Base-by-base conservation (phyloP, 176 grass and related monocot genomes). In the Musa acuminata region DNA sequence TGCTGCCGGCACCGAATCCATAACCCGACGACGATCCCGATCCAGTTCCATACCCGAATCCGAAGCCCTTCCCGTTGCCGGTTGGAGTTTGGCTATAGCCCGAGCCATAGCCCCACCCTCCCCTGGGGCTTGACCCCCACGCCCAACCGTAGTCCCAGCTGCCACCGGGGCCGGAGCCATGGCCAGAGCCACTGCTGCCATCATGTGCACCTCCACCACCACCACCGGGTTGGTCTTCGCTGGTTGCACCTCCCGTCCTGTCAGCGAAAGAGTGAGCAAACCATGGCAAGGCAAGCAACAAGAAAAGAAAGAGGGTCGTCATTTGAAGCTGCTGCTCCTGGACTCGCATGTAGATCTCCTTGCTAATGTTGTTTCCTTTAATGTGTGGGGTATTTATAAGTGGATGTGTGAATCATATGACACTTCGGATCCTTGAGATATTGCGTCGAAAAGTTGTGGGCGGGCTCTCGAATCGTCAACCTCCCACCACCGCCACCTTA, bases 21-120 rank as follows among this genome's bases (percentile, higher is more conserved):
- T 79, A 60, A 62, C 78, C 67, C 48, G 50, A 54, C 12, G 57
- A 49, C 20, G 76, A 59, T 53, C 73, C 79, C 1, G 83, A 73
- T 48, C 83, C 83, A 0, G 78, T 71, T 23, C 83, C 82, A 52
- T 51, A 88, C 52, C 84, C 92, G 26, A 70, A 81, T 19, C 84
- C 84, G 0, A 59, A 71, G 8, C 81, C 80, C 0, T 63, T 81
- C n/a, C 69, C 90, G 5, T 71, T 58, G 49, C 72, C 78, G 50
- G 81, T 77, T 13, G 75, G 63, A 49, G 51, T 72, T 21, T 80
- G 75, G 76, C 79, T 74, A 14, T 87, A 89, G 72, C 85, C 87
- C 55, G 86, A 86, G 17, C 92, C 87, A 25, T 80, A 88, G 22
- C 85, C 89, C 80, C 72, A 86, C 51, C 81, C 85, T 13, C 72